phyloP scores from a whole-genome alignment of 305 asterid species.

The Plantago coronopus region DNA sequence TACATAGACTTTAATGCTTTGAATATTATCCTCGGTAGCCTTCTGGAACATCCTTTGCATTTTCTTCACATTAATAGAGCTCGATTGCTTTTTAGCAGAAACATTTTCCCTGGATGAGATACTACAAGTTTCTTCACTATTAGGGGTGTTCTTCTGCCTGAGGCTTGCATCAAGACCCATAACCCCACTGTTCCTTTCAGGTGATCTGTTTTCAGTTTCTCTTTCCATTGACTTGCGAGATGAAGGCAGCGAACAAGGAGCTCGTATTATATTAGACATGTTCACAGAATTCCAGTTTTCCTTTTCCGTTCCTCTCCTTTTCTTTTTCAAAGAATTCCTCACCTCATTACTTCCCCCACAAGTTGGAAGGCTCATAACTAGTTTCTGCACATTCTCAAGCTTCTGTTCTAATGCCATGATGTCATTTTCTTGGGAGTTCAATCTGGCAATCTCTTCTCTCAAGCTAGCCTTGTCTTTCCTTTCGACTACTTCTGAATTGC shows the following conservation, averaged over 20 bases:
- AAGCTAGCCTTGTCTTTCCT: slow-evolving; percentile 57
- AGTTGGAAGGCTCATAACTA: slow-evolving; percentile 55
- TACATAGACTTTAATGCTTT: slow-evolving; percentile 78
- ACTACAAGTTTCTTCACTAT: slow-evolving; percentile 33
- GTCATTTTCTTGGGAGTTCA: slow-evolving; percentile 61
- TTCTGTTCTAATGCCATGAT: slow-evolving; percentile 66
- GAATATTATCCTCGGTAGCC: slow-evolving; percentile 86
- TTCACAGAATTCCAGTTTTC: slow-evolving; percentile 47
- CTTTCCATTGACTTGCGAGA: slow-evolving; percentile 41
- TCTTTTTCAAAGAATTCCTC: slow-evolving; percentile 52
- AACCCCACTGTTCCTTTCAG: slow-evolving; percentile 32
- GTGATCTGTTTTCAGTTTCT: slow-evolving; percentile 68
- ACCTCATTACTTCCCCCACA: slow-evolving; percentile 47
- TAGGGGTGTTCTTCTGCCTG: slow-evolving; percentile 34
- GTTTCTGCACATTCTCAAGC: slow-evolving; percentile 73
- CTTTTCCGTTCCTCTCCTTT: slow-evolving; percentile 42
- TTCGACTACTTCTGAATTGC: slow-evolving; percentile 43
- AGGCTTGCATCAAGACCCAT: slow-evolving; percentile 26
- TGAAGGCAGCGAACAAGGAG: slow-evolving; percentile 74
- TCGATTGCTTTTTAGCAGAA: slow-evolving; percentile 46
- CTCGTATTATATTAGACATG: slow-evolving; percentile 61
- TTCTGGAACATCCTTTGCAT: slow-evolving; percentile 86
- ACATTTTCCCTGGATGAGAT: slow-evolving; percentile 38
- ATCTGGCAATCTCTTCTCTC: slow-evolving; percentile 88
- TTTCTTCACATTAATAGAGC: slow-evolving; percentile 72